Conservation (phyloP, 345 rosid species). For the Bruguiera gymnorhiza region DNA sequence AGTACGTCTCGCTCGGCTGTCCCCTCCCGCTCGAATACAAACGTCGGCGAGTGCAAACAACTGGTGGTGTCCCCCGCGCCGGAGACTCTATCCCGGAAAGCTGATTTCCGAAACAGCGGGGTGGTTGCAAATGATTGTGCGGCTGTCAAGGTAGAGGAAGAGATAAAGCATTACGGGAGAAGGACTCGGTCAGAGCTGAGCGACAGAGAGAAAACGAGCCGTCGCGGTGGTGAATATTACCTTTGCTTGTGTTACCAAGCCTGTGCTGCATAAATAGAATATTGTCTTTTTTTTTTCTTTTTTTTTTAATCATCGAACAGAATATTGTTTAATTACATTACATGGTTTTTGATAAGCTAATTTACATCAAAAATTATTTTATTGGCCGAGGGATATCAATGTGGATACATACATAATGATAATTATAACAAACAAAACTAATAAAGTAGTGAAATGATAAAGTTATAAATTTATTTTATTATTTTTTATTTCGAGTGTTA, state of each 20-base stretch:
- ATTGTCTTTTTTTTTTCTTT: no score
- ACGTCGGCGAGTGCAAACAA: constrained; percentile 10
- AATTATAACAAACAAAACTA: no score
- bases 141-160: neutral
- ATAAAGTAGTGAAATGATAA: no score
- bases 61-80: constrained; percentile 1
- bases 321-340: no score
- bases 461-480: no score
- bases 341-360: no score
- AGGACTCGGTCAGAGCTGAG: constrained; percentile 15
- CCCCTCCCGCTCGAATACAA: constrained; percentile 11
- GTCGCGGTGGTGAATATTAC: no score
- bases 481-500: no score
- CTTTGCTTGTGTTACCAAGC: constrained; percentile 20
- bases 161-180: constrained; percentile 18
- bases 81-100: neutral
- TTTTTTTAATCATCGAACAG: no score
- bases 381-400: no score
- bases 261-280: constrained; percentile 12
- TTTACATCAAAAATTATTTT: no score
- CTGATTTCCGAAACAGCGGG: constrained; percentile 5
- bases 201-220: neutral
- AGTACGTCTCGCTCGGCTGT: constrained; percentile 26
- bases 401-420: no score
- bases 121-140: neutral